Evolutionary conservation across 352 stramenopile genomes (phyloP).

Genomic region (Pythium aphanidermatum): DNA sequence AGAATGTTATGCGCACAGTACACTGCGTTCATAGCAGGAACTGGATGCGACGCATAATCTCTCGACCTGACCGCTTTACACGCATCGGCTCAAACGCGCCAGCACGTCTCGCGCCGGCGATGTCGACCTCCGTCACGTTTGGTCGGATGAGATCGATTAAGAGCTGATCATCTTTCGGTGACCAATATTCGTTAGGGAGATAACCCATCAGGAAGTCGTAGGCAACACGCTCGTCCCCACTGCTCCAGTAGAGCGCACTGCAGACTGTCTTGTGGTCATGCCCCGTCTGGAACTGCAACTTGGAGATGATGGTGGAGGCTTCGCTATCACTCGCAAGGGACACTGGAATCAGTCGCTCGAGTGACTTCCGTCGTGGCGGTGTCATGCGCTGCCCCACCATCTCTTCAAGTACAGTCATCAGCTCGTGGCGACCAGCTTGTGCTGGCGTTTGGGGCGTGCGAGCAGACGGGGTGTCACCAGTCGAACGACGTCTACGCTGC

Average conservation of each 20-base stretch:
- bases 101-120: constrained; percentile 17
- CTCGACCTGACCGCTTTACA: constrained; percentile 22
- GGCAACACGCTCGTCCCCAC: constrained; percentile 13
- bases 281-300: constrained; percentile 16
- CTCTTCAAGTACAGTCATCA: constrained; percentile 12
- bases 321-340: constrained; percentile 7
- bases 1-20: too few species aligned
- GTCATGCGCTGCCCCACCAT: constrained; percentile 16
- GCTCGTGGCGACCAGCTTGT: constrained; percentile 2
- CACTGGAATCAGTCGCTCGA: constrained; percentile 9
- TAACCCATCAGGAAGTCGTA: constrained; percentile 15
- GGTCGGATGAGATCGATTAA: constrained; percentile 24
- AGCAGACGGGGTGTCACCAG: constrained; percentile 1
- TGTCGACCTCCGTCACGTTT: constrained; percentile 15
- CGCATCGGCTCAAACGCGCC: constrained; percentile 38
- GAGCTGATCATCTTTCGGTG: constrained; percentile 38
- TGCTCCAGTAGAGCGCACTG: constrained; percentile 21
- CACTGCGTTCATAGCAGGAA: constrained; percentile 68
- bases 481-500: not conserved
- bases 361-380: constrained; percentile 11
- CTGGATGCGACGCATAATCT: constrained; percentile 45
- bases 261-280: constrained; percentile 16
- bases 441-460: constrained; percentile 5
- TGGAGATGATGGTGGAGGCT: constrained; percentile 4
- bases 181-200: constrained; percentile 33